These are phyloP conservation scores for Mortierella hygrophila DNA, from an alignment of 192 early-diverging fungal species.

Conservation along the genomic window DNA sequence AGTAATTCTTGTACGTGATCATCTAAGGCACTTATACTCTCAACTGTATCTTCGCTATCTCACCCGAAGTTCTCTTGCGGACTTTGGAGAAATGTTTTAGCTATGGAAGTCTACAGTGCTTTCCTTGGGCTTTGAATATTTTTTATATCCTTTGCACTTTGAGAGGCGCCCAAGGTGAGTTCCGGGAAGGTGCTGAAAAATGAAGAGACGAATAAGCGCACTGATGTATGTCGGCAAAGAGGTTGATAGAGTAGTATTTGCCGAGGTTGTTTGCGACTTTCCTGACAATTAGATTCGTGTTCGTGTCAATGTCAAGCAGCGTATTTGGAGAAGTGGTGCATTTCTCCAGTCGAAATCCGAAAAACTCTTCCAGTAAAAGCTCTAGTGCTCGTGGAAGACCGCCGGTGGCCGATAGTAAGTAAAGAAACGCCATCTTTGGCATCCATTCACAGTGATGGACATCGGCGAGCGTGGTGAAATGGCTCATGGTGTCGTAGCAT, in stretches of 20 bases:
- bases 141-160: too few relatives aligned
- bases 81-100: too few relatives aligned
- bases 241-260: background rate
- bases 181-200: background rate
- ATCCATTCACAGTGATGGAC: conserved; percentile 12
- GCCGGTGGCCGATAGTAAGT: conserved; percentile 6
- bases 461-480: background rate
- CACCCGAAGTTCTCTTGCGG: too few relatives aligned
- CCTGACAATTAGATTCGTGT: background rate
- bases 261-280: background rate
- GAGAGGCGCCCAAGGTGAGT: conserved; percentile 25
- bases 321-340: background rate
- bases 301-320: background rate
- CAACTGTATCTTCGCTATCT: too few relatives aligned
- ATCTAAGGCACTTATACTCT: too few relatives aligned
- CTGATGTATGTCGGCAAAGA: background rate
- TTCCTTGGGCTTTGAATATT: too few relatives aligned
- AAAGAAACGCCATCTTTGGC: conserved; percentile 14
- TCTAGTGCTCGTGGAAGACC: conserved; percentile 18
- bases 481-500: conserved; percentile 22
- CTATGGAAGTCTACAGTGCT: too few relatives aligned
- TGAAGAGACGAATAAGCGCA: background rate
- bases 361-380: conserved; percentile 10
- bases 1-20: too few relatives aligned
- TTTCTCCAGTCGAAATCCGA: background rate